Base-by-base conservation (phyloP, 306 rosid species). In the Lupinus albus region DNA sequence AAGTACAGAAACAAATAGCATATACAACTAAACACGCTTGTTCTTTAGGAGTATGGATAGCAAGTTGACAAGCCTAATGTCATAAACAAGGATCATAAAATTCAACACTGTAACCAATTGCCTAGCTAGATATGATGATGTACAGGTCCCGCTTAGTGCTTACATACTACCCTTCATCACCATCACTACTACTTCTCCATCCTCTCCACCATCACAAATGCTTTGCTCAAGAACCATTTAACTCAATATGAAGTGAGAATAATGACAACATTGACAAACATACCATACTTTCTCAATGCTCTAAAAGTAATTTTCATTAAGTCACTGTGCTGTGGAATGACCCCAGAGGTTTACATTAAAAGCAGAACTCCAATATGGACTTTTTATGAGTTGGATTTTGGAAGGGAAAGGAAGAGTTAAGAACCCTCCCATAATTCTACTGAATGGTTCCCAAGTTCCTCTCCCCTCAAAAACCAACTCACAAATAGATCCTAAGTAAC, bases 331-430 rank as follows among this genome's bases (percentile, higher is more conserved):
- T 41, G 42, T 36, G 10, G 41, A 36, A 8, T 36, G 48, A 49
- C 59, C 11, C 21, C 60, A 49, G 11, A 45, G 55, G 46, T 17
- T 30, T 30, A 78, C 52, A 70, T 70, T 18, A 12, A n/a, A 74
- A 65, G 72, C 42, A 13, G 54, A 68, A 59, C 55, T 53, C 16
- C 47, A 15, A 18, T 57, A 30, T 55, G 51, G 28, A 35, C 57
- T 45, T 9, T 67, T 46, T 59, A 35, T 50, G 53, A 48, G 44
- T 63, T 8, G 5, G 5, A 13, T 45, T 25, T 25, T 25, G 30
- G 30, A 25, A 4, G 30, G 2, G 4, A 25, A 25, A 4, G 4
- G 4, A 25, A 25, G 30, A 4, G 4, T 25, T 25, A 25, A 25
- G 28, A 25, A 25, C 28, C 28, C 28, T 25, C 28, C 3, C 28